These are phyloP conservation scores for Solanum hybrid DNA, from an alignment of 305 asterid species.

Conservation along the genomic window DNA sequence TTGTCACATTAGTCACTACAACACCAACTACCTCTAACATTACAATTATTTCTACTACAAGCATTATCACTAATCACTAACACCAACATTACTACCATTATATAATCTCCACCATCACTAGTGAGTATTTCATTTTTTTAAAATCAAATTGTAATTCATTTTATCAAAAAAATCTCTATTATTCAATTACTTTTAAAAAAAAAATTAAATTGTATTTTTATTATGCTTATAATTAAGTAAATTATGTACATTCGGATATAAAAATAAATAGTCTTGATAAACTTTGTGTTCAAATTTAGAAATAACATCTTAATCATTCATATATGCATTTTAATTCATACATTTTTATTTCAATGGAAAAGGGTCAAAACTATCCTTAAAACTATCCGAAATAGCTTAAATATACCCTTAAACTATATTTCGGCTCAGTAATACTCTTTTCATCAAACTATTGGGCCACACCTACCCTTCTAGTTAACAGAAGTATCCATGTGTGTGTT, in stretches of 20 bases:
- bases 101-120: not conserved
- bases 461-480: no score
- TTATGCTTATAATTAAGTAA: no score
- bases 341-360: no score
- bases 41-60: not conserved
- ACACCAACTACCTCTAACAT: not conserved
- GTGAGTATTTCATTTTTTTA: not conserved
- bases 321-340: not conserved
- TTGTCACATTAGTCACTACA: not conserved
- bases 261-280: no score
- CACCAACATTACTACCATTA: not conserved
- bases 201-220: no score
- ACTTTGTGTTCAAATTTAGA: no score
- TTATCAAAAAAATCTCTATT: not conserved
- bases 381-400: no score
- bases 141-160: not conserved
- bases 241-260: not conserved
- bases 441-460: no score
- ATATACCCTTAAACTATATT: no score
- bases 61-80: not conserved
- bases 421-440: no score
- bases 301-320: not conserved
- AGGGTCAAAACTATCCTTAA: no score
- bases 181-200: not conserved
- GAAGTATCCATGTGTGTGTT: no score